Percentiles rank a stretch among this genome's conserved stretches.
These are phyloP conservation scores for Blastocystis sp. DNA, from an alignment of 352 stramenopile species.

Conservation along the genomic window DNA sequence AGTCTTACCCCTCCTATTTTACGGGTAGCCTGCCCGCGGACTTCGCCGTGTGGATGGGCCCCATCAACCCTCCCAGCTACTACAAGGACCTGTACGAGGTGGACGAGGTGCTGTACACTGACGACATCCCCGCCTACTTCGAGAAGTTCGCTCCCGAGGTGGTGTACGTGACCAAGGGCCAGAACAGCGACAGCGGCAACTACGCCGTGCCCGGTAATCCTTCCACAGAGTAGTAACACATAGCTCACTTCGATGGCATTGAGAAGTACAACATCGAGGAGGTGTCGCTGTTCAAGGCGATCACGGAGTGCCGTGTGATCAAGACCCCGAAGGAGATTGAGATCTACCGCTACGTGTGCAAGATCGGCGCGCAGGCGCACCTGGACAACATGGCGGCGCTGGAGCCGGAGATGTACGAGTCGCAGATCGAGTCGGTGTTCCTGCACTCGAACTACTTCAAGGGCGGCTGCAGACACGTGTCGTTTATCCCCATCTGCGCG, in stretches of 20 bases:
- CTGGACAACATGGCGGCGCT: constrained; percentile 86
- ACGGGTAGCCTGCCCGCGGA: constrained; percentile 83
- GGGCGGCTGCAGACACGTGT: constrained; percentile 85
- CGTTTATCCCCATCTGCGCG: constrained; percentile 93
- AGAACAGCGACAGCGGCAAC: constrained; percentile 73
- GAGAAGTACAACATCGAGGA: constrained; percentile 76
- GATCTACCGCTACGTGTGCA: constrained; percentile 85
- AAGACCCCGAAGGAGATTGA: constrained; percentile 88
- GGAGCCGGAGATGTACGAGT: constrained; percentile 86
- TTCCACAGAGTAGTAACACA: not conserved
- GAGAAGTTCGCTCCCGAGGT: constrained; percentile 76
- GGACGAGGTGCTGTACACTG: constrained; percentile 81
- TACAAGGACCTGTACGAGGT: constrained; percentile 87
- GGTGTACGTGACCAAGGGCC: constrained; percentile 80
- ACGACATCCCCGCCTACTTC: constrained; percentile 79
- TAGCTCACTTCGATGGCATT: constrained; percentile 77
- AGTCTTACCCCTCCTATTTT: constrained; percentile 57
- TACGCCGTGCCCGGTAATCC: constrained; percentile 5
- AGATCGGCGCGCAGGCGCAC: constrained; percentile 81
- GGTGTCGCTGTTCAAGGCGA: constrained; percentile 77
- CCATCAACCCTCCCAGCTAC: constrained; percentile 82
- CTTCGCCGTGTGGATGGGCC: constrained; percentile 90
- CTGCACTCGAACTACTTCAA: constrained; percentile 90
- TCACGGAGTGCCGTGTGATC: constrained; percentile 84
- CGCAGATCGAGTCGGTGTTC: constrained; percentile 91